phyloP scores from a whole-genome alignment of 306 rosid species.

The Vicia villosa region DNA sequence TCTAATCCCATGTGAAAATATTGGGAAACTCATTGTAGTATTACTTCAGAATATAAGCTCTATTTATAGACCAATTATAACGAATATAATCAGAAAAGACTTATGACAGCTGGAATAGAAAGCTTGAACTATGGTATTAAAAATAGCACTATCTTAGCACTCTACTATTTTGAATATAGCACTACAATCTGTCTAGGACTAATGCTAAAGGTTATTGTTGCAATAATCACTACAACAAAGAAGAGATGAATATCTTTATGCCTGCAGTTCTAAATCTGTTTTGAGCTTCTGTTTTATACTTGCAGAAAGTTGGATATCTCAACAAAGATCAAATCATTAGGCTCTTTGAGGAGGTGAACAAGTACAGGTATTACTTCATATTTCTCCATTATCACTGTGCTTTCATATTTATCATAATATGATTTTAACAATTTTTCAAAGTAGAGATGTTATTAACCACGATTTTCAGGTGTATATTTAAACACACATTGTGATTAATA shows the following conservation, averaged over 20 bases:
- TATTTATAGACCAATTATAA: not conserved
- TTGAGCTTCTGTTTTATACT: conserved; percentile 41
- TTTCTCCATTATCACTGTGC: conserved; percentile 20
- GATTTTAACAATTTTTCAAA: conserved; percentile 23
- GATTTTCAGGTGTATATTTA: not conserved
- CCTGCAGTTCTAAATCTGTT: conserved; percentile 24
- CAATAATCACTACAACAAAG: not conserved
- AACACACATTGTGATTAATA: not conserved
- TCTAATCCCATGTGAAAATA: not conserved
- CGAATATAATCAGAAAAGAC: not conserved
- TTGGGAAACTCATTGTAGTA: conserved; percentile 5
- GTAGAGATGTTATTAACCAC: not conserved
- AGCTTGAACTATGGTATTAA: not conserved
- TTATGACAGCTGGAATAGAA: not conserved
- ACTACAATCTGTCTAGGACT: conserved; percentile 12
- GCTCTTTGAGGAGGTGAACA: conserved; percentile 82
- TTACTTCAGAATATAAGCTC: not conserved
- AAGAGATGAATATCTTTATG: conserved; percentile 11
- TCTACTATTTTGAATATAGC: not conserved
- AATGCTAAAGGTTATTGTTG: not conserved
- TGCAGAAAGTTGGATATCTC: conserved; percentile 61
- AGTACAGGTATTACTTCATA: conserved; percentile 67
- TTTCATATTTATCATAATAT: conserved; percentile 30
- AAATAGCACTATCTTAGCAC: not conserved
- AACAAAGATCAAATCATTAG: conserved; percentile 73